These are phyloP conservation scores for Aureobasidium musti DNA, from an alignment of 2,329 filamentous ascomycete species.

Conservation along the genomic window DNA sequence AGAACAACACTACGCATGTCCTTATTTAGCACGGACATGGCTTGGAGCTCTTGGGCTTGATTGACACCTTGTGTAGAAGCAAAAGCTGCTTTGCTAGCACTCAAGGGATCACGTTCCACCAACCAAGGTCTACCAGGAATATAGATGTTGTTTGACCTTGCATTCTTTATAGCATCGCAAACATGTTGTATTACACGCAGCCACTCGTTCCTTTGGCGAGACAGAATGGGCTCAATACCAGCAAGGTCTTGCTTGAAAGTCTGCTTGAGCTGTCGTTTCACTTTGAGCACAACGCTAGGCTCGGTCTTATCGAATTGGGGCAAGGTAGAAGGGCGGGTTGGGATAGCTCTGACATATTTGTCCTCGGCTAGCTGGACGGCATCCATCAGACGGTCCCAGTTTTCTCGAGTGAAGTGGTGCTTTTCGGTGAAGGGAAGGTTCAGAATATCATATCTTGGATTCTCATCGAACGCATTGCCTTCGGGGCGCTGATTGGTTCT, in stretches of 20 bases:
- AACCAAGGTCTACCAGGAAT: conserved; percentile 17
- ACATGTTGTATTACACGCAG: conserved; percentile 6
- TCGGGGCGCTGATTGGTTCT: neutral
- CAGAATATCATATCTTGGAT: neutral
- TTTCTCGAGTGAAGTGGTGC: conserved; percentile 9
- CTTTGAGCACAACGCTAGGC: neutral
- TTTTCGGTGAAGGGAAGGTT: neutral
- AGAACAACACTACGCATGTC: neutral
- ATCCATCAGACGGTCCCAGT: conserved; percentile 1
- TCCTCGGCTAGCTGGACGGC: conserved; percentile 16
- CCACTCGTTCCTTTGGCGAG: neutral
- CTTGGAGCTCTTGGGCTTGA: neutral
- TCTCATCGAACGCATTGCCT: neutral
- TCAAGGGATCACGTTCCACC: neutral
- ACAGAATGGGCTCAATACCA: neutral
- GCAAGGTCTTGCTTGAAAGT: conserved; percentile 7
- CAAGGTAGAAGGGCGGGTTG: neutral
- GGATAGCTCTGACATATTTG: neutral
- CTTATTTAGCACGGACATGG: neutral
- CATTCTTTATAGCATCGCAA: neutral
- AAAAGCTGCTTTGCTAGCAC: conserved; percentile 2
- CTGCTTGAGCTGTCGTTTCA: conserved; percentile 16
- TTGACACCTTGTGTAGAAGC: neutral
- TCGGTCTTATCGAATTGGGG: neutral
- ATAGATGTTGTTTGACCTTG: neutral